Evolutionary conservation across 768 basidiomycete genomes (phyloP).

Genomic region (Fistulinella prunicolor): DNA sequence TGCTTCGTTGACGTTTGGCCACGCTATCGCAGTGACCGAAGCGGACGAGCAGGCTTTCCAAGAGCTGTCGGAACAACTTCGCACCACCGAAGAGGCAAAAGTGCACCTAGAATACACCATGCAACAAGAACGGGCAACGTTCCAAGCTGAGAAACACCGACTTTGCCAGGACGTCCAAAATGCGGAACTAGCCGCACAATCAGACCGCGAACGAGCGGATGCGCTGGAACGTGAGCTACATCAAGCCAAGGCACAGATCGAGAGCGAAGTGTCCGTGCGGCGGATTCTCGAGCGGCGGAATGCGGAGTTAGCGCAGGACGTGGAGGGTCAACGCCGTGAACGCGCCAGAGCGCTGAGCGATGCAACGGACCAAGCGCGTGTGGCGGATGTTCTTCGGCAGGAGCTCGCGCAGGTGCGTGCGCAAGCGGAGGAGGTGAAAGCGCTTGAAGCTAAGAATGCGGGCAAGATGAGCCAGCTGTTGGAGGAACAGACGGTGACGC

Average conservation of each 20-base stretch:
- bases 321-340: conserved; percentile 53
- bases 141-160: conserved; percentile 56
- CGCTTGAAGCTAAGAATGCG: conserved; percentile 60
- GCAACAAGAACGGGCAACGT: conserved; percentile 52
- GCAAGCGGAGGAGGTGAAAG: conserved; percentile 68
- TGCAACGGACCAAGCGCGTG: conserved; percentile 61
- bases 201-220: conserved; percentile 53
- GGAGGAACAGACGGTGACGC: conserved; percentile 71
- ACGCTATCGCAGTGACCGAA: conserved; percentile 52
- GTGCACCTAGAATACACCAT: conserved; percentile 53
- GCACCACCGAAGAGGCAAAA: conserved; percentile 54
- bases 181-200: conserved; percentile 34
- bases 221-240: conserved; percentile 63
- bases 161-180: conserved; percentile 47
- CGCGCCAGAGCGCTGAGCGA: conserved; percentile 60
- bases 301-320: conserved; percentile 49
- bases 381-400: conserved; percentile 56
- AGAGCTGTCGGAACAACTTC: conserved; percentile 69
- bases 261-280: conserved; percentile 59
- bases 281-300: conserved; percentile 66
- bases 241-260: conserved; percentile 58
- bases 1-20: conserved; percentile 3
- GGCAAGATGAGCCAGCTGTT: conserved; percentile 62
- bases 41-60: conserved; percentile 74
- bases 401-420: conserved; percentile 58